Percentiles rank a stretch among this genome's conserved stretches.
phyloP scores from a whole-genome alignment of 164 flowering plant genomes.

The Stephania cephalantha region DNA sequence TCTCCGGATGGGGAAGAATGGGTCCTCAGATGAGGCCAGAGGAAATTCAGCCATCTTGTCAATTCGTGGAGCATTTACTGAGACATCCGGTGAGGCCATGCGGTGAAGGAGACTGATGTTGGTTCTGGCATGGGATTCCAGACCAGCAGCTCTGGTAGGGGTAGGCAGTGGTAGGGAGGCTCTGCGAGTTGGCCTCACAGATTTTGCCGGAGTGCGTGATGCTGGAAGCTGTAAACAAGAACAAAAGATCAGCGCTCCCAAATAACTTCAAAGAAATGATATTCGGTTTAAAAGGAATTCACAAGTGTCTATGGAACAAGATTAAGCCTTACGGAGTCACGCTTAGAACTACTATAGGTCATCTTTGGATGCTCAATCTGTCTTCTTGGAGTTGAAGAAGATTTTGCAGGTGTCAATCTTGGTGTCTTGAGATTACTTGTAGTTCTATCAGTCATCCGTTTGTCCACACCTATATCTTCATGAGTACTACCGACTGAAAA shows the following conservation, averaged over 20 bases:
- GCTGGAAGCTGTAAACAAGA: constrained; percentile 45
- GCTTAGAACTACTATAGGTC: constrained; percentile 27
- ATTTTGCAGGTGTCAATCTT: constrained; percentile 43
- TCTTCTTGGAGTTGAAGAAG: constrained; percentile 50
- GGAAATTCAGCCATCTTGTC: constrained; percentile 90
- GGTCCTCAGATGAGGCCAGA: constrained; percentile 58
- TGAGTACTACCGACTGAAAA: constrained; percentile 37
- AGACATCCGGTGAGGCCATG: constrained; percentile 76
- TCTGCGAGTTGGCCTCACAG: constrained; percentile 40
- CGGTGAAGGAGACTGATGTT: constrained; percentile 35
- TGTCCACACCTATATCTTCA: constrained; percentile 35
- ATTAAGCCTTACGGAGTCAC: constrained; percentile 42
- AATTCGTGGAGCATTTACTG: constrained; percentile 81
- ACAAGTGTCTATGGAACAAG: background rate
- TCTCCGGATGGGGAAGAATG: constrained; percentile 36
- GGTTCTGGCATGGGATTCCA: constrained; percentile 33
- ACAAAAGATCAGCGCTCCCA: background rate
- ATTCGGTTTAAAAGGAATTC: background rate
- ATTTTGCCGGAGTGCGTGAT: constrained; percentile 37
- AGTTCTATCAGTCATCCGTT: constrained; percentile 27
- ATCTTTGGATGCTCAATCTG: constrained; percentile 41
- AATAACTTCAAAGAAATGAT: background rate
- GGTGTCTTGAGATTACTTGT: constrained; percentile 39
- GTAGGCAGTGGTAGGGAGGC: constrained; percentile 68
- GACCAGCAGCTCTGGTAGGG: constrained; percentile 28